Conservation (phyloP, 805 yeast genomes). For the Cyberlindnera amylophila region DNA sequence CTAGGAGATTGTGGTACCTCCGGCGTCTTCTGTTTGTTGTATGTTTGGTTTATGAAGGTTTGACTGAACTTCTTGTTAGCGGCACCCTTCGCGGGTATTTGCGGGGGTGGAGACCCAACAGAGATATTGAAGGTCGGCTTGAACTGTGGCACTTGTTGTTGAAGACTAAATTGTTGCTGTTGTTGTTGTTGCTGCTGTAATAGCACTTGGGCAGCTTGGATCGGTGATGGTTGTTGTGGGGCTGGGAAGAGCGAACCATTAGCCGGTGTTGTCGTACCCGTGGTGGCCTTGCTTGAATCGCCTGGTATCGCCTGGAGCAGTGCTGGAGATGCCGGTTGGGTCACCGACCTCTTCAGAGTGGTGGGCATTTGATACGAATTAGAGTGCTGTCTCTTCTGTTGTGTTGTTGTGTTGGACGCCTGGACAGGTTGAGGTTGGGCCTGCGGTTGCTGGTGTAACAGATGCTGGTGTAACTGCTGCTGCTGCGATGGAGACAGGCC, state of each 20-base stretch:
- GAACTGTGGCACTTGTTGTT: constrained; percentile 15
- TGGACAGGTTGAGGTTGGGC: constrained; percentile 1
- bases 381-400: constrained; percentile 25
- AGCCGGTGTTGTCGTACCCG: constrained; percentile 14
- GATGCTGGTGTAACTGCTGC: background rate
- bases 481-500: background rate
- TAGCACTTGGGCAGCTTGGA: constrained; percentile 2
- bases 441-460: constrained; percentile 7
- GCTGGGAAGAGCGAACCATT: constrained; percentile 5
- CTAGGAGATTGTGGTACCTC: constrained; percentile 18
- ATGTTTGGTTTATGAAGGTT: constrained; percentile 16
- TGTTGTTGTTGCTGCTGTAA: constrained; percentile 5
- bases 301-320: constrained; percentile 6
- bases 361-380: constrained; percentile 19
- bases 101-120: constrained; percentile 7
- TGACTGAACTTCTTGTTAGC: constrained; percentile 14
- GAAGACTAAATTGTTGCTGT: constrained; percentile 7
- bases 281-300: constrained; percentile 11
- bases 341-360: constrained; percentile 15
- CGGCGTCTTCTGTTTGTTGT: constrained; percentile 14
- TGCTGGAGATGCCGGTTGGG: constrained; percentile 12
- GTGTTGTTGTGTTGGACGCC: constrained; percentile 4
- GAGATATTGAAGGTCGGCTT: constrained; percentile 10
- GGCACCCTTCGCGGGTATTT: constrained; percentile 4
- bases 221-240: constrained; percentile 6